phyloP scores from a whole-genome alignment of 106 monocot genomes.

The Dioscorea dumetorum region DNA sequence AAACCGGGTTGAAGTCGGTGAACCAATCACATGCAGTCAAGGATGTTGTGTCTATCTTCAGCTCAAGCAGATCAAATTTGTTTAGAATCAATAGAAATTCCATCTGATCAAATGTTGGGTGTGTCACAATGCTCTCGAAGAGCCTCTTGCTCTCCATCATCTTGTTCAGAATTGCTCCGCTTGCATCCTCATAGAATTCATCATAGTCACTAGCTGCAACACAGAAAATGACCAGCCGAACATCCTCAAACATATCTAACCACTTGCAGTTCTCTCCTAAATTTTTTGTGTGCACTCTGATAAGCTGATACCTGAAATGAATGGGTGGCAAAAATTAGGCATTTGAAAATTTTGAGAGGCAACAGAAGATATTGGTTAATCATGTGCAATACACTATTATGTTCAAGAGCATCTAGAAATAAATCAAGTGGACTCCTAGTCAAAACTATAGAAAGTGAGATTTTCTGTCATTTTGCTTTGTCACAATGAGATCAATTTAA shows the following conservation, averaged over 20 bases:
- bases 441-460: no score
- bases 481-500: no score
- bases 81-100: constrained; percentile 80
- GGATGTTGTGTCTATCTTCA: constrained; percentile 50
- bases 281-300: constrained; percentile 57
- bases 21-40: constrained; percentile 81
- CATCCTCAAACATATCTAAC: constrained; percentile 95
- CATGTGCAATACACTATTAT: no score
- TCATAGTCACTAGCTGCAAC: constrained; percentile 65
- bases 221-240: constrained; percentile 70
- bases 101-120: constrained; percentile 53
- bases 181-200: constrained; percentile 44
- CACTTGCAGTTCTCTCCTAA: constrained; percentile 78
- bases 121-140: constrained; percentile 60
- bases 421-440: no score
- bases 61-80: constrained; percentile 79
- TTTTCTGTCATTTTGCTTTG: no score
- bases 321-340: neutral
- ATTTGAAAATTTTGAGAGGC: no score
- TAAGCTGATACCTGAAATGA: constrained; percentile 74
- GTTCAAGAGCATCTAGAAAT: no score
- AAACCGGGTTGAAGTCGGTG: constrained; percentile 64
- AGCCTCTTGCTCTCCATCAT: constrained; percentile 75
- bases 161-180: constrained; percentile 46
- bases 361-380: no score